These are phyloP conservation scores for Rhodofomes roseus DNA, from an alignment of 1,284 basidiomycete genomes.

Conservation along the genomic window DNA sequence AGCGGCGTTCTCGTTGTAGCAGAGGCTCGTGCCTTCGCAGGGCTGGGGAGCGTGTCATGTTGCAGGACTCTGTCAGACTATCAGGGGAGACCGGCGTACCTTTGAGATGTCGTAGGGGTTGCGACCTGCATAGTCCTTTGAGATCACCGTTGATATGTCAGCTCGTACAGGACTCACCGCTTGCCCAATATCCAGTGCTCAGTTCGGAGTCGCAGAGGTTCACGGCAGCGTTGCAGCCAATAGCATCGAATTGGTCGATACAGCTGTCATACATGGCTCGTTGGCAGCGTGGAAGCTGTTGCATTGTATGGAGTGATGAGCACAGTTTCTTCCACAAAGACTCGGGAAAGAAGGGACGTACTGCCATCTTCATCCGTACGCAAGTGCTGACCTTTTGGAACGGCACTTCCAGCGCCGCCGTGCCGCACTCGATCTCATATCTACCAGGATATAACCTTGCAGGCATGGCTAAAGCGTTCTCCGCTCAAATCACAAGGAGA, in stretches of 20 bases:
- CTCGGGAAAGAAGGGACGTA: conserved; percentile 25
- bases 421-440: conserved; percentile 62
- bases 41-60: conserved; percentile 28
- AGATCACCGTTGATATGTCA: not conserved
- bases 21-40: conserved; percentile 47
- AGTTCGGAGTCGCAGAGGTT: conserved; percentile 59
- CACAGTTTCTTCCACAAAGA: not conserved
- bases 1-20: conserved; percentile 49
- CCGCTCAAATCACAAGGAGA: not conserved
- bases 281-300: conserved; percentile 54
- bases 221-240: conserved; percentile 57
- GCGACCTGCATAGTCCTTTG: conserved; percentile 35
- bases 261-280: conserved; percentile 43
- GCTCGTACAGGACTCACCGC: conserved; percentile 38
- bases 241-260: conserved; percentile 54
- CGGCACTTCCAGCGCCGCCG: conserved; percentile 48
- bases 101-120: conserved; percentile 76
- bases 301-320: not conserved
- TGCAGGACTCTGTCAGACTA: not conserved
- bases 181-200: conserved; percentile 48
- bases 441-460: conserved; percentile 55
- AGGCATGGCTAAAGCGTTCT: not conserved
- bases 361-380: conserved; percentile 58
- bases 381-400: conserved; percentile 55
- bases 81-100: conserved; percentile 26